Conservation (phyloP, 2,329 filamentous ascomycete genomes). For the Pseudocercospora musae region DNA sequence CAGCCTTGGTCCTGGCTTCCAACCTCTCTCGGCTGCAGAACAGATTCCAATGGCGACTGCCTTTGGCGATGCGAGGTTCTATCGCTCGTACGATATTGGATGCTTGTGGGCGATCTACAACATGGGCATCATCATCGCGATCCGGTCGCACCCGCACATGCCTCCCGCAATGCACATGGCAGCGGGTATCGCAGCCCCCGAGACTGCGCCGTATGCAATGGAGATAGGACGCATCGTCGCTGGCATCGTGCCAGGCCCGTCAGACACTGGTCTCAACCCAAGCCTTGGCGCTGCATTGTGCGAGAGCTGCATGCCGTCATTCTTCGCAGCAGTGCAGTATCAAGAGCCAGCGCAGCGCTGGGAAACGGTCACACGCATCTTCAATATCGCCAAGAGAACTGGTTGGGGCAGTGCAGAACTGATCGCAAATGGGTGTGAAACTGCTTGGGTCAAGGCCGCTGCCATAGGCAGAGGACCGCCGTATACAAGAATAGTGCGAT, state of each 20-base stretch:
- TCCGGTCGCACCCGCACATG: conserved; percentile 83
- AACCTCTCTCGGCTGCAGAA: conserved; percentile 68
- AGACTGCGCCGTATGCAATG: conserved; percentile 68
- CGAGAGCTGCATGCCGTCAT: conserved; percentile 76
- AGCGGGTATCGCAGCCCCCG: conserved; percentile 69
- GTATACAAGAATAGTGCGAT: conserved; percentile 52
- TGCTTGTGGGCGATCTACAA: conserved; percentile 86
- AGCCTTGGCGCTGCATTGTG: conserved; percentile 76
- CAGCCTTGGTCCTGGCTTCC: conserved; percentile 68
- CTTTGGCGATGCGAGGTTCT: conserved; percentile 78
- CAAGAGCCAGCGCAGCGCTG: conserved; percentile 67
- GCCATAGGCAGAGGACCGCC: conserved; percentile 71
- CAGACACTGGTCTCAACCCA: conserved; percentile 64
- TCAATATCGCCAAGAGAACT: conserved; percentile 72
- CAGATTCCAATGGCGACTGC: conserved; percentile 62
- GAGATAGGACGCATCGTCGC: conserved; percentile 77
- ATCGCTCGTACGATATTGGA: conserved; percentile 81
- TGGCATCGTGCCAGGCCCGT: conserved; percentile 55
- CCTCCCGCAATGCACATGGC: conserved; percentile 86
- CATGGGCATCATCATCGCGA: conserved; percentile 77
- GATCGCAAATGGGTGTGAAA: conserved; percentile 81
- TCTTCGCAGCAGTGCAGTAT: conserved; percentile 82
- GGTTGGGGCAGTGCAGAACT: conserved; percentile 83
- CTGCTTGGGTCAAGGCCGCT: conserved; percentile 73
- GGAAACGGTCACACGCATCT: conserved; percentile 72